Conservation (phyloP, 148 eudicot genomes). For the Fagopyrum homotropicum region DNA sequence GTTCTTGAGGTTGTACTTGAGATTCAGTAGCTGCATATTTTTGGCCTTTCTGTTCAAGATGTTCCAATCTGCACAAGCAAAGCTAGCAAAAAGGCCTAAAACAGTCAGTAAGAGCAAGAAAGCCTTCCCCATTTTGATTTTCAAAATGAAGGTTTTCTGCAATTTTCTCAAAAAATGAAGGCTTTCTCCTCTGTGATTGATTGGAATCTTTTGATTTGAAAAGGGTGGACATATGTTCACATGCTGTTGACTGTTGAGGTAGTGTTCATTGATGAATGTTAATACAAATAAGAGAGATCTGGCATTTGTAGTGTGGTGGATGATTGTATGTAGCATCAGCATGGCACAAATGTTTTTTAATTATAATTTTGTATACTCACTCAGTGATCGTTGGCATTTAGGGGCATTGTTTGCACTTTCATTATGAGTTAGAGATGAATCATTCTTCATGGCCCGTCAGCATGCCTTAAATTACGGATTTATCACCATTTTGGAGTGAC, state of each 20-base stretch:
- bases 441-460: not conserved
- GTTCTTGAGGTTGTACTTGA: conserved; percentile 22
- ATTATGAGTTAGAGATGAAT: not conserved
- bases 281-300: not conserved
- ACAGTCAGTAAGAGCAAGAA: not conserved
- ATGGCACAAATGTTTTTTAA: not conserved
- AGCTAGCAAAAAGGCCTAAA: not conserved
- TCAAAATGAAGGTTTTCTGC: not conserved
- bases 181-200: not conserved
- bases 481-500: not conserved
- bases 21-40: not conserved
- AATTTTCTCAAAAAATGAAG: not conserved
- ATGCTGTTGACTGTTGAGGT: not conserved
- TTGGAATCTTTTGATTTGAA: not conserved
- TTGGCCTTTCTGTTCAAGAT: not conserved
- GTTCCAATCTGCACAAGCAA: conserved; percentile 7
- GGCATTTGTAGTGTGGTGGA: not conserved
- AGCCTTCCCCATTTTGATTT: not conserved
- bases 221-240: not conserved
- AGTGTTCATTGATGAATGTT: not conserved
- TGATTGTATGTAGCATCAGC: not conserved
- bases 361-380: not conserved
- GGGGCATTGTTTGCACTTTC: conserved; percentile 3
- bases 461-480: conserved; percentile 7
- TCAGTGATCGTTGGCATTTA: not conserved